Evolutionary conservation across 2,329 filamentous ascomycete genomes (phyloP).

Genomic region (Alternaria brassicicola): DNA sequence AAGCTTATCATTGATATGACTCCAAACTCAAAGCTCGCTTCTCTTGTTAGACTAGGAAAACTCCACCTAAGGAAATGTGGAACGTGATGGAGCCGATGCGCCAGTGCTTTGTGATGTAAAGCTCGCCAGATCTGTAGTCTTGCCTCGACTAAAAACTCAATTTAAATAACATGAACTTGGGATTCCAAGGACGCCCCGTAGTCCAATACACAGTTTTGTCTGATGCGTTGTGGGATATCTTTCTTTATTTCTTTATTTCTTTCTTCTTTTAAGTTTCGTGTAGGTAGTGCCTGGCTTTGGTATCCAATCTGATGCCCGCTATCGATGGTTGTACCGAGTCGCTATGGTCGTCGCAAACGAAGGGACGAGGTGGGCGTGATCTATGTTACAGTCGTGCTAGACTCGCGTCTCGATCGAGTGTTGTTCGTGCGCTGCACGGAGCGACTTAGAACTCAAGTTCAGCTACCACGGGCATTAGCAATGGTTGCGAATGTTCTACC

Average conservation of each 20-base stretch:
- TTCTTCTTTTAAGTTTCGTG: not conserved
- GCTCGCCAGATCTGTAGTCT: not conserved
- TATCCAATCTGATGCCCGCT: slow-evolving; percentile 9
- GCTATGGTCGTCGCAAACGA: not conserved
- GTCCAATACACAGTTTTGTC: not conserved
- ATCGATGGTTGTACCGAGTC: not conserved
- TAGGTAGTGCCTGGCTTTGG: not conserved
- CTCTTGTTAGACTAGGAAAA: not conserved
- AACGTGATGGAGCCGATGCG: not conserved
- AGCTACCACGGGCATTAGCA: slow-evolving; percentile 28
- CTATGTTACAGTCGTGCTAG: slow-evolving; percentile 1
- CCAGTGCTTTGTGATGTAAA: not conserved
- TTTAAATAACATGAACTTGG: not conserved
- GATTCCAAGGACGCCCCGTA: not conserved
- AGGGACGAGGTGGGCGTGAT: not conserved
- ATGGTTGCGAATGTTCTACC: slow-evolving; percentile 62
- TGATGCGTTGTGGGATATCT: not conserved
- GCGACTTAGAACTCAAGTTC: slow-evolving; percentile 30
- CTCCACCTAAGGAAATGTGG: not conserved
- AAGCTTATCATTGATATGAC: not conserved
- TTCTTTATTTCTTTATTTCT: not conserved
- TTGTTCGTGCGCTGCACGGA: slow-evolving; percentile 15
- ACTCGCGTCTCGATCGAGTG: slow-evolving; percentile 9
- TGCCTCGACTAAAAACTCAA: not conserved
- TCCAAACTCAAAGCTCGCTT: not conserved